phyloP scores from a whole-genome alignment of 306 rosid genomes.

The Vigna reflexopilosa region DNA sequence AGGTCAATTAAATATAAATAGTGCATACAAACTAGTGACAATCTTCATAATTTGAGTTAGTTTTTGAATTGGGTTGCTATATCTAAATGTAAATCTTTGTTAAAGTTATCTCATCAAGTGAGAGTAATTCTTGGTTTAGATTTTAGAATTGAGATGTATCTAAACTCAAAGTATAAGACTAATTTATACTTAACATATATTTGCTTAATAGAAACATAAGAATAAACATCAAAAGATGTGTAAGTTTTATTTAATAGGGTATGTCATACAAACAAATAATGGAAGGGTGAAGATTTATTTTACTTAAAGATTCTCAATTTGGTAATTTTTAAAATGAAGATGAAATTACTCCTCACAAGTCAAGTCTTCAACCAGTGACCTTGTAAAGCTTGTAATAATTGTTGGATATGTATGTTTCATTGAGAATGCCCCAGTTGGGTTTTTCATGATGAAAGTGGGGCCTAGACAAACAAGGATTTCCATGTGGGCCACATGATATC shows the following conservation, averaged over 20 bases:
- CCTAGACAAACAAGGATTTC: constrained; percentile 34
- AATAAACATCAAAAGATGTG: neutral
- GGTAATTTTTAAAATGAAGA: neutral
- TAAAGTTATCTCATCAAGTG: too few species aligned
- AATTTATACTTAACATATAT: neutral
- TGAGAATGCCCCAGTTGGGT: neutral
- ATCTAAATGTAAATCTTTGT: too few species aligned
- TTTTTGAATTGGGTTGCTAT: too few species aligned
- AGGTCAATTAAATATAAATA: too few species aligned
- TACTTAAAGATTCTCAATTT: neutral
- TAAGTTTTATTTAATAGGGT: neutral
- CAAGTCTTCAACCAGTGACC: neutral
- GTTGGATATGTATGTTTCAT: constrained; percentile 24
- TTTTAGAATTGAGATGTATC: too few species aligned
- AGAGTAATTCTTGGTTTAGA: too few species aligned
- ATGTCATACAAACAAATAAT: neutral
- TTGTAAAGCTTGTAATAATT: constrained; percentile 49
- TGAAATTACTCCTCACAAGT: neutral
- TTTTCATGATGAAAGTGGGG: constrained; percentile 37
- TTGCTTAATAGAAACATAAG: neutral
- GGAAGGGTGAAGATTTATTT: neutral
- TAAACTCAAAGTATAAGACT: neutral
- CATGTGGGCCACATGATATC: constrained; percentile 43
- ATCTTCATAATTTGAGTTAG: too few species aligned
- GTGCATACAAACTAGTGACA: too few species aligned